phyloP scores from a whole-genome alignment of 2,329 filamentous ascomycete species.

The Fusarium scirpi region DNA sequence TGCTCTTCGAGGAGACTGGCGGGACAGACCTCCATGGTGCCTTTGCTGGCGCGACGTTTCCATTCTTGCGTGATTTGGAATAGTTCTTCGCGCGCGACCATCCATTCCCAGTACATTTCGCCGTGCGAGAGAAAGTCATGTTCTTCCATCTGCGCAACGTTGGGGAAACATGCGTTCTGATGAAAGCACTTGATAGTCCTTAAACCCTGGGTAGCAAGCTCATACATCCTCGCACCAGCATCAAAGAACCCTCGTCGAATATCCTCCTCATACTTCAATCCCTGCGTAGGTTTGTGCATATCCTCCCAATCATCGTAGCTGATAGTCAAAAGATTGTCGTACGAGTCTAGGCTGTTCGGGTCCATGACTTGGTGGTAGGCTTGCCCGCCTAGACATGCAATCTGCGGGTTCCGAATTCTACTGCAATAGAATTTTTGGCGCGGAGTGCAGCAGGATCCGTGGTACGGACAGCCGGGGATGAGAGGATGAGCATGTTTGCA shows the following conservation, averaged over 20 bases:
- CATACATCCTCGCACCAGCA: constrained; percentile 6
- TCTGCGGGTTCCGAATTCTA: neutral
- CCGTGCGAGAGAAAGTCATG: neutral
- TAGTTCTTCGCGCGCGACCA: neutral
- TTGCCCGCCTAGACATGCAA: constrained; percentile 15
- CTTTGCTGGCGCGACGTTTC: constrained; percentile 19
- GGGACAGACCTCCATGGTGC: constrained; percentile 29
- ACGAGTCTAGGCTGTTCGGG: neutral
- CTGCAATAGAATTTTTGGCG: constrained; percentile 5
- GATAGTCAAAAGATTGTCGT: neutral
- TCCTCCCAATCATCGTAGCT: neutral
- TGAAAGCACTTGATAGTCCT: neutral
- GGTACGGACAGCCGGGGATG: neutral
- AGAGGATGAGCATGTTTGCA: constrained; percentile 7
- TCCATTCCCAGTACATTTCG: constrained; percentile 3
- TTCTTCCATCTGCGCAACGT: neutral
- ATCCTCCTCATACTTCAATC: constrained; percentile 6
- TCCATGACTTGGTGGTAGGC: constrained; percentile 15
- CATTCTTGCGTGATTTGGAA: neutral
- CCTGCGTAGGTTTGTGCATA: neutral
- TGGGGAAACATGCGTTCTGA: rapidly evolving
- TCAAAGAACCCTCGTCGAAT: constrained; percentile 27
- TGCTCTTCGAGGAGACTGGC: neutral
- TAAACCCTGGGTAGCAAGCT: neutral
- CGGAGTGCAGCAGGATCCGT: constrained; percentile 13